Evolutionary conservation across 2,329 filamentous ascomycete species (phyloP).

Genomic region (Aureobasidium sp.): DNA sequence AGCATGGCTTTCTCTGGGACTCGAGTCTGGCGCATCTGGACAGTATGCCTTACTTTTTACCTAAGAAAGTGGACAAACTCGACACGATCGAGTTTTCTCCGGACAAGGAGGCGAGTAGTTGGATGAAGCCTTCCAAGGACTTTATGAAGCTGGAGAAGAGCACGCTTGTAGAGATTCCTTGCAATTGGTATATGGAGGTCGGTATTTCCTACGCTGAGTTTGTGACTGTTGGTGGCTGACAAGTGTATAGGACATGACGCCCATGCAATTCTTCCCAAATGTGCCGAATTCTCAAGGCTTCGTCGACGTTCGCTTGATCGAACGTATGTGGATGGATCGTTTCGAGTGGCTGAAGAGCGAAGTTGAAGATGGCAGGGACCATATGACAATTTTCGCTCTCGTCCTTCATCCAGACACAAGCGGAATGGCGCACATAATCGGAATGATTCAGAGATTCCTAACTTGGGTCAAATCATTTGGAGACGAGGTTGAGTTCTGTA

Average conservation of each 20-base stretch:
- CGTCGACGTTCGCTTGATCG: constrained; percentile 47
- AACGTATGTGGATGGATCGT: constrained; percentile 53
- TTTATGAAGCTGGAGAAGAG: constrained; percentile 20
- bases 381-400: constrained; percentile 40
- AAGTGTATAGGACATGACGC: constrained; percentile 36
- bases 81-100: constrained; percentile 32
- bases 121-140: constrained; percentile 37
- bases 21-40: constrained; percentile 44
- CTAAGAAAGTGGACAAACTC: constrained; percentile 31
- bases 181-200: constrained; percentile 42
- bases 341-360: constrained; percentile 45
- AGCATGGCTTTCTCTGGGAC: constrained; percentile 44
- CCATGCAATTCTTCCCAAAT: constrained; percentile 39
- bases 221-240: not conserved
- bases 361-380: constrained; percentile 27
- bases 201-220: not conserved
- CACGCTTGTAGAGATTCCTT: constrained; percentile 39
- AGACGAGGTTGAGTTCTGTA: constrained; percentile 38
- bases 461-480: constrained; percentile 41
- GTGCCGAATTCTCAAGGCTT: constrained; percentile 48
- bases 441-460: constrained; percentile 47
- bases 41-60: constrained; percentile 41
- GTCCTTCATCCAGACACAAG: constrained; percentile 51
- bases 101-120: constrained; percentile 28
- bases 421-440: constrained; percentile 53